Evolutionary conservation across 495 filamentous ascomycete genomes (phyloP), one percentile per base, ranked within the genome.

Genomic region (Penicillium lividum): DNA sequence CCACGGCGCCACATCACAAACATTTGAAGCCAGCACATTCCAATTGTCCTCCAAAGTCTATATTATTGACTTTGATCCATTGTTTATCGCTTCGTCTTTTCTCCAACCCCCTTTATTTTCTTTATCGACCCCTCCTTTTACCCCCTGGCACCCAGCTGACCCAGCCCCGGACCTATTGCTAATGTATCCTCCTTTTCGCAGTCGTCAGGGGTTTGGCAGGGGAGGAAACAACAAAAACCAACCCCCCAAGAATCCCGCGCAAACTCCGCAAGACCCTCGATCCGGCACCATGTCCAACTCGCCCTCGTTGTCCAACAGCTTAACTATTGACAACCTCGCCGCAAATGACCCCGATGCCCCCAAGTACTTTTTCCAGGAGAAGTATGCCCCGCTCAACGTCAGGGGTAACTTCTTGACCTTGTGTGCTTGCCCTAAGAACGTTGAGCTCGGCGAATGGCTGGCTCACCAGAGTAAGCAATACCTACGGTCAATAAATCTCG

Each of bases 361-460:
- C 65, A 79, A 90, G 65, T 86, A 84, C 71, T 89, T 87, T 72
- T 89, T 93, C 70, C 87, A 90, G 64, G 85, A 92, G 58, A 84
- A 88, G 62, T 90, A 92, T 67, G 86, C 89, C 44, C 88, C 86
- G 63, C 82, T 96, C 60, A 93, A 95, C 57, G 93, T 96, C 60
- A 95, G 91, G 74, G 93, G 93, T 45, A 97, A 96, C 74, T 96
- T 96, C 70, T 91, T 95, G 89, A 96, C 93, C 22, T 75, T 97
- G 44, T 93, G 91, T 63, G 90, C 90, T 51, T 89, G 90, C 68
- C 93, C 93, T 8, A 89, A 90, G 71, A 88, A 91, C 51, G 88
- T 96, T 29, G 93, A 96, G 69, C 82, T 89, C 58, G 92, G 91
- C 33, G 93, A 97, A 68, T 97, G 93, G 93, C 77, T 96, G 58